Conservation (phyloP, 2,329 filamentous ascomycete genomes). For the Davidsoniella virescens region DNA sequence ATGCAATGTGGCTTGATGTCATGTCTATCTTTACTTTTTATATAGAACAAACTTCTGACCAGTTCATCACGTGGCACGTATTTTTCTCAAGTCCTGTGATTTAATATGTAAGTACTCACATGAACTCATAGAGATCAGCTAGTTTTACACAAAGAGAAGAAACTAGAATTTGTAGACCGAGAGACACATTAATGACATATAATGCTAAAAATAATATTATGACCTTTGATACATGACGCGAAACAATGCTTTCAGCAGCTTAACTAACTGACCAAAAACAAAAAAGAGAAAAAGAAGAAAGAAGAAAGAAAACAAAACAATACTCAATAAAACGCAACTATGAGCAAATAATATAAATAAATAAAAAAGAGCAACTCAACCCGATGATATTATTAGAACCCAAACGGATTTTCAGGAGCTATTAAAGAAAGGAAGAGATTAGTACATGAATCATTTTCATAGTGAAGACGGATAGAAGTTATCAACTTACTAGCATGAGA, state of each 20-base stretch:
- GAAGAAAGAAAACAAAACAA: constrained; percentile 8
- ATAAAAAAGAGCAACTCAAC: not conserved
- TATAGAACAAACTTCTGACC: too few species aligned
- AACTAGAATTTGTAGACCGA: not conserved
- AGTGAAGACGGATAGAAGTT: not conserved
- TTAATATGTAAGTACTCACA: too few species aligned
- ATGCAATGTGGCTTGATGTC: not conserved
- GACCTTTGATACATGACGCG: too few species aligned
- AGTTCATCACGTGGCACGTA: too few species aligned
- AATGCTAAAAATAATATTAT: too few species aligned
- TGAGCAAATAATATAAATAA: constrained; percentile 9
- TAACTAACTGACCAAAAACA: too few species aligned
- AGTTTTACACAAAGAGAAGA: not conserved
- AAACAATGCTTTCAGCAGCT: too few species aligned
- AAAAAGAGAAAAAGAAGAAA: not conserved
- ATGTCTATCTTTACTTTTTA: too few species aligned
- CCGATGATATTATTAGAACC: constrained; percentile 23
- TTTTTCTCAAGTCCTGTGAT: too few species aligned
- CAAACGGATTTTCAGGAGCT: constrained; percentile 40
- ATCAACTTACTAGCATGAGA: constrained; percentile 83
- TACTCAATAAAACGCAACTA: not conserved
- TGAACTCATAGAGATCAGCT: not conserved
- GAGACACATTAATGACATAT: not conserved
- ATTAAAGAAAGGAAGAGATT: constrained; percentile 4
- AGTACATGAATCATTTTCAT: not conserved